A percentile compares a stretch with the other conserved stretches of the same genome.
Evolutionary conservation across 2,329 filamentous ascomycete genomes (phyloP).

Genomic region (Leptographium radiaticola): DNA sequence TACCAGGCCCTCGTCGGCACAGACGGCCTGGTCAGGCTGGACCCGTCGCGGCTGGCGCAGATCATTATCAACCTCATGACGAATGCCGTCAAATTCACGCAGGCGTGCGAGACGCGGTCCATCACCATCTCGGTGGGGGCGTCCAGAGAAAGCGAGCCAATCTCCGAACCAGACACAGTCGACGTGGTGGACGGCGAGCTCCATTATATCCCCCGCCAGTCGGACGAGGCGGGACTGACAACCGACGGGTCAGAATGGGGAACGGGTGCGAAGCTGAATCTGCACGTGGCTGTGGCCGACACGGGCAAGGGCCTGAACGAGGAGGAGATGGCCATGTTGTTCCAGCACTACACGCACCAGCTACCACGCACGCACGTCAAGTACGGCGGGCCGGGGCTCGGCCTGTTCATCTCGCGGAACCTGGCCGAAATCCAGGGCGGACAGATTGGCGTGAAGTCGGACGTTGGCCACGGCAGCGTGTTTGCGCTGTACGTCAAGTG

Average conservation of each 20-base stretch:
- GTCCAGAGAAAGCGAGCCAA: conserved; percentile 23
- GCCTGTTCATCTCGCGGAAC: conserved; percentile 65
- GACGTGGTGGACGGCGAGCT: conserved; percentile 22
- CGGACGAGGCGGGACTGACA: conserved; percentile 27
- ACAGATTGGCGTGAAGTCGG: conserved; percentile 59
- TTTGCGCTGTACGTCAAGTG: conserved; percentile 68
- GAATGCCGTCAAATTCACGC: conserved; percentile 53
- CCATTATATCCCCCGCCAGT: conserved; percentile 34
- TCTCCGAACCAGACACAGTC: neutral
- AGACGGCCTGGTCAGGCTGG: conserved; percentile 55
- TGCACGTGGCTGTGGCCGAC: conserved; percentile 60
- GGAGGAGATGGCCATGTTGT: conserved; percentile 59
- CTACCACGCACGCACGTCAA: conserved; percentile 63
- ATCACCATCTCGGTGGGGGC: conserved; percentile 56
- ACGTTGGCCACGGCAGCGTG: conserved; percentile 55
- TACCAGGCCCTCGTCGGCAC: conserved; percentile 47
- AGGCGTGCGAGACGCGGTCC: conserved; percentile 41
- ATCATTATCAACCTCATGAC: conserved; percentile 65
- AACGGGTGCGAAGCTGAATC: conserved; percentile 53
- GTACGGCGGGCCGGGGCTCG: conserved; percentile 66
- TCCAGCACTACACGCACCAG: conserved; percentile 68
- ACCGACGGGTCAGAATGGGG: conserved; percentile 54
- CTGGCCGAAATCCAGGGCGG: conserved; percentile 66
- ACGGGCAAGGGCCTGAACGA: conserved; percentile 58
- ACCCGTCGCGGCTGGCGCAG: conserved; percentile 61